Base-by-base conservation (phyloP, 768 basidiomycete genomes). In the Lactarius vividus region DNA sequence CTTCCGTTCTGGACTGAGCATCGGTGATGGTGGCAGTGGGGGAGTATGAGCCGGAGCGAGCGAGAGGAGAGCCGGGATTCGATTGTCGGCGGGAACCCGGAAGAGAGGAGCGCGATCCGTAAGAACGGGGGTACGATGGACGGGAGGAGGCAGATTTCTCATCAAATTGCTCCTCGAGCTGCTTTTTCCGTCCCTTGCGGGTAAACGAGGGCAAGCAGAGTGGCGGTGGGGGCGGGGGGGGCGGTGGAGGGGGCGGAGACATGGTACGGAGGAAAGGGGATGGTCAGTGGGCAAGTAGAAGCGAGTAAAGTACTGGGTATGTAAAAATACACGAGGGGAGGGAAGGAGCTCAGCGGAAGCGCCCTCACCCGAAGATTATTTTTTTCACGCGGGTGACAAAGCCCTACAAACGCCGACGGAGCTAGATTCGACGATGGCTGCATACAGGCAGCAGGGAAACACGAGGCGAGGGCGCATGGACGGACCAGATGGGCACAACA, bases 131-230 rank as follows among this genome's bases (percentile, higher is more conserved):
- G n/a, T 23, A 31, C 28, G 59, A 58, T 8, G 20, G 56, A 28
- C 39, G 49, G 23, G 31, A 59, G 2, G 55, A 46, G 18, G 58
- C 57, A 0, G 63, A 53, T 62, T 70, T 70, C 55, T 70, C 70
- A 26, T 69, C 68, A 11, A 61, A 31, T 4, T 29, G 8, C 8
- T 67, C 62, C 0, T 60, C 54, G 53, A 56, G 23, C 52, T 66
- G 49, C 62, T 69, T 70, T 44, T 69, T 69, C 68, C 49, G 63
- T 4, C 62, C 62, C 64, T 35, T 69, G 57, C 64, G 67, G 35
- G 44, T 62, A 64, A 70, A 69, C 28, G 68, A 66, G 28, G 69
- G 69, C 15, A 70, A 23, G n/a, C 69, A 70, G 3, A 69, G 40
- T 0, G 69, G 69, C 5, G 69, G 69, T 0, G 68, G 68, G 0